Conservation (phyloP, 2,329 filamentous ascomycete genomes). For the Rutstroemia sydowiana region DNA sequence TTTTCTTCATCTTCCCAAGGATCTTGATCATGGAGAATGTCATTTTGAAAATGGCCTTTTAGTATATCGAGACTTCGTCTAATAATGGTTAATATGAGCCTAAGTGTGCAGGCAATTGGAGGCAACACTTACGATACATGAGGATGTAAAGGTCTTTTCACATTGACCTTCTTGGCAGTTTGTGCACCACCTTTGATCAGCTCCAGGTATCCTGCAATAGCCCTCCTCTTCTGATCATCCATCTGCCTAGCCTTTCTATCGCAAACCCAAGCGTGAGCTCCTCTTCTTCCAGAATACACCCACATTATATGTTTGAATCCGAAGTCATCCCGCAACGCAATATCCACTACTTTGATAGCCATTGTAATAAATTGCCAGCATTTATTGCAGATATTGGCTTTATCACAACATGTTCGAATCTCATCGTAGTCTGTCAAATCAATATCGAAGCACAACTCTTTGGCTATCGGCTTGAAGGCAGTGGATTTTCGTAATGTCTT, state of each 20-base stretch:
- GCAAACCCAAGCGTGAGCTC: conserved; percentile 97
- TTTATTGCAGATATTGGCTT: conserved; percentile 85
- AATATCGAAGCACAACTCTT: conserved; percentile 98
- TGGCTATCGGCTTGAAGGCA: conserved; percentile 78
- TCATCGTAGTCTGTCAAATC: conserved; percentile 99
- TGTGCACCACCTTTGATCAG: conserved; percentile 81
- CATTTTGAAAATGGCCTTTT: conserved; percentile 73
- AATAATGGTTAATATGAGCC: conserved; percentile 12
- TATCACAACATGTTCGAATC: conserved; percentile 88
- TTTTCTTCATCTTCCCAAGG: conserved; percentile 69
- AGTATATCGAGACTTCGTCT: conserved; percentile 81
- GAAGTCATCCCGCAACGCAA: conserved; percentile 84
- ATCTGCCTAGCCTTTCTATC: conserved; percentile 78
- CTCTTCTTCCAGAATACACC: conserved; percentile 96
- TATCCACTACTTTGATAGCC: conserved; percentile 90
- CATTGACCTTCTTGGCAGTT: conserved; percentile 78
- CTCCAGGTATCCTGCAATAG: conserved; percentile 84
- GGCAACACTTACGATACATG: conserved; percentile 66
- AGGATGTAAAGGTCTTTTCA: conserved; percentile 79
- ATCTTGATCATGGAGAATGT: conserved; percentile 78
- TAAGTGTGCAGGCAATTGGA: too few relatives aligned
- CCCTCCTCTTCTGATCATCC: conserved; percentile 77
- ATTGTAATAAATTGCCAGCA: conserved; percentile 98
- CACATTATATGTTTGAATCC: conserved; percentile 95
- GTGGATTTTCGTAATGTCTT: conserved; percentile 76